phyloP scores from a whole-genome alignment of 371 early-diverging fungal species.

The Syncephalastrum contaminatum region DNA sequence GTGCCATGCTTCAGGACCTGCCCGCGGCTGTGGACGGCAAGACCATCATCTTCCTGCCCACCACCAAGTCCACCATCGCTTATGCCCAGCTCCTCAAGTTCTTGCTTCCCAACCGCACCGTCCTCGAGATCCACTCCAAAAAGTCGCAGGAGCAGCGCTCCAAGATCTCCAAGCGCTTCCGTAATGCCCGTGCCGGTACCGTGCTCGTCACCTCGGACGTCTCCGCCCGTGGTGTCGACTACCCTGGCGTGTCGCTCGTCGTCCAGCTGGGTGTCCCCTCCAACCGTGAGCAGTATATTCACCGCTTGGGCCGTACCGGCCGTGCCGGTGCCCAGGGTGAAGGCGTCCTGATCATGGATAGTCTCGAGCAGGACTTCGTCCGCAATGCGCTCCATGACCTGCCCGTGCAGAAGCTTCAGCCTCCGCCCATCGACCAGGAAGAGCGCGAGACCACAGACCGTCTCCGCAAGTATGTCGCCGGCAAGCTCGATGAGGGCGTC shows the following conservation, averaged over 20 bases:
- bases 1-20: constrained; percentile 62
- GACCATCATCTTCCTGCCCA: constrained; percentile 91
- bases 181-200: constrained; percentile 52
- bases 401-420: constrained; percentile 50
- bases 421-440: constrained; percentile 33
- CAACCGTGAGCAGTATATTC: constrained; percentile 92
- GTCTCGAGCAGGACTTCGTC: constrained; percentile 80
- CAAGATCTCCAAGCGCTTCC: constrained; percentile 74
- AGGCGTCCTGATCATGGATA: constrained; percentile 82
- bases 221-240: constrained; percentile 99
- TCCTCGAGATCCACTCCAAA: constrained; percentile 82
- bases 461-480: constrained; percentile 19
- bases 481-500: constrained; percentile 40
- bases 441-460: constrained; percentile 24
- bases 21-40: constrained; percentile 61
- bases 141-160: constrained; percentile 74
- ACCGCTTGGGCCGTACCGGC: constrained; percentile 98
- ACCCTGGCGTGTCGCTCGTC: constrained; percentile 94
- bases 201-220: constrained; percentile 98
- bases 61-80: constrained; percentile 76
- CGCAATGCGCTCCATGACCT: constrained; percentile 44
- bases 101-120: constrained; percentile 34
- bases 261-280: constrained; percentile 95
- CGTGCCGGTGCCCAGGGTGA: constrained; percentile 95
- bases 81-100: constrained; percentile 64